A percentile compares a stretch with the other conserved stretches of the same genome.
These are phyloP conservation scores for Monosporascus cannonballus DNA, from an alignment of 2,329 filamentous ascomycete species.

Conservation along the genomic window DNA sequence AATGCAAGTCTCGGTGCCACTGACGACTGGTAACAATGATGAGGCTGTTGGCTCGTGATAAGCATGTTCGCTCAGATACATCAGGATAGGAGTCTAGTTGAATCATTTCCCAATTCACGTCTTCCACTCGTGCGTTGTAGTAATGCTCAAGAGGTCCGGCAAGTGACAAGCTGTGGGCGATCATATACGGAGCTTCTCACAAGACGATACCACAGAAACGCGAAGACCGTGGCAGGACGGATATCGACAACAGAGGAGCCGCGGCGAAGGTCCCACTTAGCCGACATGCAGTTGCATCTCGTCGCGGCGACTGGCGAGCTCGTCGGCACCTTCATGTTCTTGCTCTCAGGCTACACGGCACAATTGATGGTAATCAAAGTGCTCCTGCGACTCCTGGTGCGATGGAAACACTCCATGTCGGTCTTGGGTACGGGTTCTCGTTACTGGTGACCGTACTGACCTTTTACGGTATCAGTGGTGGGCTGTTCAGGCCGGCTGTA, in stretches of 20 bases:
- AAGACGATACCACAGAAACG: too few species aligned
- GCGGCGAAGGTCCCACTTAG: constrained; percentile 6
- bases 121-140: too few species aligned
- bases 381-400: constrained; percentile 10
- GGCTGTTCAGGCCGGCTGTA: constrained; percentile 35
- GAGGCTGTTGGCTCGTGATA: not conserved
- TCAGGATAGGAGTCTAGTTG: too few species aligned
- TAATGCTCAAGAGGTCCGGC: too few species aligned
- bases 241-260: not conserved
- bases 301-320: constrained; percentile 36
- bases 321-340: constrained; percentile 36
- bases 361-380: constrained; percentile 22
- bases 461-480: constrained; percentile 41
- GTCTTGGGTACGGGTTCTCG: constrained; percentile 36
- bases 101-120: too few species aligned
- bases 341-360: constrained; percentile 34
- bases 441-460: constrained; percentile 43
- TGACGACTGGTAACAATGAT: not conserved
- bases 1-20: not conserved
- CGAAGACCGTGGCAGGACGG: not conserved
- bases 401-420: constrained; percentile 31
- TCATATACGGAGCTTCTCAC: too few species aligned
- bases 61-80: too few species aligned
- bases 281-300: constrained; percentile 22
- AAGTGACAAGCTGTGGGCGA: too few species aligned